These are phyloP conservation scores for Paramecium primaurelia DNA, from an alignment of 73 alveolate species.

Conservation along the genomic window DNA sequence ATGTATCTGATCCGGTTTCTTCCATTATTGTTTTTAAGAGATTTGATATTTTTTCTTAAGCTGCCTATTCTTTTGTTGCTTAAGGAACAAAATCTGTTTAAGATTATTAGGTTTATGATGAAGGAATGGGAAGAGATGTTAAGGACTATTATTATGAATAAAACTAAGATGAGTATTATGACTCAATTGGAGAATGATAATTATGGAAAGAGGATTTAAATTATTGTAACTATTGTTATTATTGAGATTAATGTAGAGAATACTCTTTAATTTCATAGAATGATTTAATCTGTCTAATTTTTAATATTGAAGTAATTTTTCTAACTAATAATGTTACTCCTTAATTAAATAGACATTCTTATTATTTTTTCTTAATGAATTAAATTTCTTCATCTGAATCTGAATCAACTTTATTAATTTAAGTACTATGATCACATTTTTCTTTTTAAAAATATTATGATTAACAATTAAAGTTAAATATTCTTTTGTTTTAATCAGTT, in stretches of 20 bases:
- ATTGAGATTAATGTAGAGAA: neutral
- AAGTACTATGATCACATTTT: conserved; percentile 46
- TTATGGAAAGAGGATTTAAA: neutral
- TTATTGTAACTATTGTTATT: neutral
- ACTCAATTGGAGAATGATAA: neutral
- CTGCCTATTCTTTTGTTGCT: neutral
- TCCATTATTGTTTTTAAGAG: conserved; percentile 16
- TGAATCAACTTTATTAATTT: neutral
- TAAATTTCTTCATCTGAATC: conserved; percentile 41
- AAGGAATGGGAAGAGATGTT: neutral
- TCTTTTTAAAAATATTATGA: neutral
- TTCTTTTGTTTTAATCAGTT: neutral
- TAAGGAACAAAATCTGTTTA: neutral
- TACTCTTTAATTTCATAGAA: neutral
- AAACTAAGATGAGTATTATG: neutral
- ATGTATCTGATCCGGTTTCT: conserved; percentile 40
- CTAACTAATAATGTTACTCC: conserved; percentile 35
- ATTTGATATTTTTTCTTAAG: neutral
- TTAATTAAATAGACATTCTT: neutral
- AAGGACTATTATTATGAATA: neutral
- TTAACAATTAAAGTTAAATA: conserved; percentile 25
- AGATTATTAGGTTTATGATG: neutral
- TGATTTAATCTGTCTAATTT: neutral
- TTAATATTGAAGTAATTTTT: neutral
- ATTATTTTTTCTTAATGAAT: neutral